phyloP scores from a whole-genome alignment of 2,329 filamentous ascomycete species.

The Fusarium sp. region DNA sequence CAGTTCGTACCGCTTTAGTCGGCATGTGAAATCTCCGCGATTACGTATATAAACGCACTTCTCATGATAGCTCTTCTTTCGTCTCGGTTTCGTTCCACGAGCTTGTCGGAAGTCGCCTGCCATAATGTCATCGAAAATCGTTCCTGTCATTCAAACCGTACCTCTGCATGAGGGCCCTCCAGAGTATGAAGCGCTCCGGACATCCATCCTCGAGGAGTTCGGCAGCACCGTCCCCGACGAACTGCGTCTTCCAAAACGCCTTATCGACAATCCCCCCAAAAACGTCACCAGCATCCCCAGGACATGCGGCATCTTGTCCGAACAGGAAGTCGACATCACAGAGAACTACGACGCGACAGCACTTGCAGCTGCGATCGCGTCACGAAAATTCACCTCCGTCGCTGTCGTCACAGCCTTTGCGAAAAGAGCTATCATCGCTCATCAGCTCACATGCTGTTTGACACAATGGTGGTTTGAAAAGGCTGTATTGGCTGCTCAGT shows the following conservation, averaged over 20 bases:
- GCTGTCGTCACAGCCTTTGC: conserved; percentile 63
- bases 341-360: conserved; percentile 58
- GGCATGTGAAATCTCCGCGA: neutral
- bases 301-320: conserved; percentile 58
- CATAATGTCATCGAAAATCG: neutral
- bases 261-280: conserved; percentile 25
- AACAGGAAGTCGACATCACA: conserved; percentile 62
- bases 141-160: neutral
- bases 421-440: conserved; percentile 64
- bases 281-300: conserved; percentile 27
- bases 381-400: conserved; percentile 52
- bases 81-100: neutral
- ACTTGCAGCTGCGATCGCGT: conserved; percentile 56
- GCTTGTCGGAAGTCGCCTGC: neutral
- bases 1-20: neutral
- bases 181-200: neutral
- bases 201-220: conserved; percentile 3
- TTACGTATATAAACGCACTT: conserved; percentile 1
- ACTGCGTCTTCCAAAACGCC: neutral
- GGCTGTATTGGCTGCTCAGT: conserved; percentile 57
- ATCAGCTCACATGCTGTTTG: conserved; percentile 67
- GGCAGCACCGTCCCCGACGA: neutral
- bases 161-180: neutral
- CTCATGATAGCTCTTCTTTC: neutral
- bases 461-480: conserved; percentile 64